Conservation (phyloP, 1,284 basidiomycete species). For the Rhodotorula sp. region DNA sequence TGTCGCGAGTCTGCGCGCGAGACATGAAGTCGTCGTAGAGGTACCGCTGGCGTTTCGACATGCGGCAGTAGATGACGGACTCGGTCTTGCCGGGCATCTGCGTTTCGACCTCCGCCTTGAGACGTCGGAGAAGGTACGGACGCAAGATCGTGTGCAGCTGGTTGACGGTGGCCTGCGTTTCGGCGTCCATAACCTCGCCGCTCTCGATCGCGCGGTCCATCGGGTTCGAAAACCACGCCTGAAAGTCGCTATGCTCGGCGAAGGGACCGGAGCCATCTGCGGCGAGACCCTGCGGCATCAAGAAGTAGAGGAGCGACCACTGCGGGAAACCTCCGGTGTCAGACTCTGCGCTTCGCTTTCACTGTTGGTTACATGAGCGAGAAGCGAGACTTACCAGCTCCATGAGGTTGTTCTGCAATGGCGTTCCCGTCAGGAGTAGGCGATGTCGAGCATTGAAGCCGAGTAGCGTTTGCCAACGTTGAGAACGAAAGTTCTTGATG, state of each 20-base stretch:
- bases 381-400: conserved; percentile 58
- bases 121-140: conserved; percentile 87
- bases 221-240: conserved; percentile 86
- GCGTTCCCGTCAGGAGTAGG: conserved; percentile 86
- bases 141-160: conserved; percentile 91
- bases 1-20: conserved; percentile 80
- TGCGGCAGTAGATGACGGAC: conserved; percentile 84
- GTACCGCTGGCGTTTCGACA: conserved; percentile 93
- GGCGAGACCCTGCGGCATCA: conserved; percentile 74
- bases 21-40: conserved; percentile 99
- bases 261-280: conserved; percentile 64
- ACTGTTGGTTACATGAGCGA: background rate
- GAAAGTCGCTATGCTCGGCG: conserved; percentile 90
- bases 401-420: conserved; percentile 92
- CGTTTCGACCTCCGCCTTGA: conserved; percentile 95
- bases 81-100: conserved; percentile 94
- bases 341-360: background rate
- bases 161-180: conserved; percentile 79
- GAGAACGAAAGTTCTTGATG: conserved; percentile 97
- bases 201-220: conserved; percentile 91
- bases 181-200: conserved; percentile 74
- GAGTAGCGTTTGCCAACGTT: conserved; percentile 92
- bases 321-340: background rate
- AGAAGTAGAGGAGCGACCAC: conserved; percentile 91
- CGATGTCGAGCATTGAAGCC: conserved; percentile 89